phyloP scores from a whole-genome alignment of 148 eudicot genomes.

The Linanthus parryae region DNA sequence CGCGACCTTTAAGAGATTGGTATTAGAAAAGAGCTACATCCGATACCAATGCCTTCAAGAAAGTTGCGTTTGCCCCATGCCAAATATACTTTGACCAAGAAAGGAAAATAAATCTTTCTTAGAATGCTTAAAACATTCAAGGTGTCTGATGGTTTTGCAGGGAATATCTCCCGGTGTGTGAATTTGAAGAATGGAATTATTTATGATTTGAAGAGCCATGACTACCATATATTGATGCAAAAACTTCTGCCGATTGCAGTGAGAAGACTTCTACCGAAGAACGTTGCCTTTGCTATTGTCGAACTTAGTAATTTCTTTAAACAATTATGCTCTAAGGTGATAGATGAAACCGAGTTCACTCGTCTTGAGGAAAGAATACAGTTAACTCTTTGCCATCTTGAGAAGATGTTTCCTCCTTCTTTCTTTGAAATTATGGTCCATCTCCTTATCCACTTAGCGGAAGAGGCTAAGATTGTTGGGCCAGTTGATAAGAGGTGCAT shows the following conservation, averaged over 20 bases:
- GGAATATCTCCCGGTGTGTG: slow-evolving; percentile 8
- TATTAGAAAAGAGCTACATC: slow-evolving; percentile 1
- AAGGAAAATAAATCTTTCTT: slow-evolving; percentile 6
- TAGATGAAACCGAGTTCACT: background rate
- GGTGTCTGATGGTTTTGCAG: slow-evolving; percentile 8
- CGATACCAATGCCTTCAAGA: no score
- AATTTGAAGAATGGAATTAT: background rate
- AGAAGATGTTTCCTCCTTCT: background rate
- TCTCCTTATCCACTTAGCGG: background rate
- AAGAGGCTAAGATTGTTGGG: background rate
- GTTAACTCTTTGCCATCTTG: background rate
- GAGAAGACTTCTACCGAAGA: background rate
- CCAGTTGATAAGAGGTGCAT: background rate
- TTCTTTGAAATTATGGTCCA: slow-evolving; percentile 1
- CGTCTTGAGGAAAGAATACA: background rate
- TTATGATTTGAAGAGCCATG: background rate
- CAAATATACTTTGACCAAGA: background rate
- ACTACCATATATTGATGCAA: background rate
- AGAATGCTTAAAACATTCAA: slow-evolving; percentile 6
- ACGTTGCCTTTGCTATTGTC: background rate
- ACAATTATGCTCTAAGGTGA: background rate
- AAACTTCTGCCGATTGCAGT: background rate
- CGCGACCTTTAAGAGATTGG: slow-evolving; percentile 6
- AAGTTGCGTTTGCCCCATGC: background rate
- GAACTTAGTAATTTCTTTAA: background rate